These are phyloP conservation scores for Salinomyces thailandicus DNA, from an alignment of 2,329 filamentous ascomycete species.

Conservation along the genomic window DNA sequence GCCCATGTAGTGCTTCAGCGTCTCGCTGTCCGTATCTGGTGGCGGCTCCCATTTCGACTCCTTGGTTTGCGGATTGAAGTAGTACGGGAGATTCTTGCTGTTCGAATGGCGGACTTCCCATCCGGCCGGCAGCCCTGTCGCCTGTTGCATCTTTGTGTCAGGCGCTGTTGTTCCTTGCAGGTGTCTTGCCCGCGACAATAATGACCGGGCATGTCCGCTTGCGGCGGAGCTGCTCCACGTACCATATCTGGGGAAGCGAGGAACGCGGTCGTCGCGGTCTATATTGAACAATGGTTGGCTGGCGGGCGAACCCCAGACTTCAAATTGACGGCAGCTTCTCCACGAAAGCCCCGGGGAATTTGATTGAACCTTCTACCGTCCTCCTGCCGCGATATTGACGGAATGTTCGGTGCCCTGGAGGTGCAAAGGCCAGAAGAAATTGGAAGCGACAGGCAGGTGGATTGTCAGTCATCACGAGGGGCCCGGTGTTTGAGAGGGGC, in stretches of 20 bases:
- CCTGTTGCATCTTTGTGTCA: constrained; percentile 14
- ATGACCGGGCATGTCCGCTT: not conserved
- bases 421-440: no score
- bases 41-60: constrained; percentile 95
- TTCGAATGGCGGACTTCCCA: constrained; percentile 89
- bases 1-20: constrained; percentile 90
- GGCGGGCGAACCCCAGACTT: not conserved
- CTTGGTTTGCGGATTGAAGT: constrained; percentile 82
- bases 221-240: not conserved
- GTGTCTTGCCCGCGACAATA: not conserved
- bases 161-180: no score
- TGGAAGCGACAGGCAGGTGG: no score
- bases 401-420: no score
- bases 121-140: constrained; percentile 22
- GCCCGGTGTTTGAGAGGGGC: no score
- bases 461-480: no score
- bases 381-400: no score
- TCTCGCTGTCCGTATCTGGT: constrained; percentile 74
- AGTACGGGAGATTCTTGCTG: constrained; percentile 97
- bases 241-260: constrained; percentile 4
- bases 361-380: not conserved
- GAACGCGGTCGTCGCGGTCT: no score
- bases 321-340: not conserved
- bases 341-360: not conserved
- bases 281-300: no score